Conservation (phyloP, 768 basidiomycete species). For the Crepidotus variabilis region DNA sequence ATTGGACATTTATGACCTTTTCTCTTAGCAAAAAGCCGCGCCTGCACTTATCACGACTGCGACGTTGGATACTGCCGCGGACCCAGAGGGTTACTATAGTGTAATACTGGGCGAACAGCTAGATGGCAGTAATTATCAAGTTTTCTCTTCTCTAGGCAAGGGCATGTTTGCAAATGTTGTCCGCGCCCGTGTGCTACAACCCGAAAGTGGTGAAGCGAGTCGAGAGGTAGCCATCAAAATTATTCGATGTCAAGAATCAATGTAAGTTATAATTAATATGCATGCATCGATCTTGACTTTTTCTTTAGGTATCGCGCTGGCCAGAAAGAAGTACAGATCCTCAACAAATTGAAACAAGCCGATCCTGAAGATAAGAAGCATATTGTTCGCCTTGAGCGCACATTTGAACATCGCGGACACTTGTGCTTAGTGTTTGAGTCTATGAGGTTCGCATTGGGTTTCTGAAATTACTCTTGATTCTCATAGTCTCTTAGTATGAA, state of each 20-base stretch:
- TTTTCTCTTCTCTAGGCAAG: conserved; percentile 92
- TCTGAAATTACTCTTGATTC: background rate
- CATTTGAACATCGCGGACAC: conserved; percentile 97
- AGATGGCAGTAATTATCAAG: conserved; percentile 89
- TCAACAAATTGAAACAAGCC: conserved; percentile 80
- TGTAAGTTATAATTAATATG: conserved; percentile 51
- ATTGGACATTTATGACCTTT: background rate
- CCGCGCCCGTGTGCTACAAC: conserved; percentile 75
- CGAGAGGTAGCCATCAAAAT: conserved; percentile 97
- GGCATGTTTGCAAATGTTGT: conserved; percentile 99
- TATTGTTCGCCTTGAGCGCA: conserved; percentile 85
- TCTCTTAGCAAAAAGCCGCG: conserved; percentile 39
- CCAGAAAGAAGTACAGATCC: conserved; percentile 85
- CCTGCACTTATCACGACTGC: conserved; percentile 64
- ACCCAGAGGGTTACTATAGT: conserved; percentile 93
- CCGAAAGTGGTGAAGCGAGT: conserved; percentile 47
- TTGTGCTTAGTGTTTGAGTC: conserved; percentile 95
- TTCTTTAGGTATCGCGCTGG: conserved; percentile 86
- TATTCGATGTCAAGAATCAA: conserved; percentile 91
- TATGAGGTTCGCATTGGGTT: conserved; percentile 57
- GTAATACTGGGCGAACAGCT: conserved; percentile 93
- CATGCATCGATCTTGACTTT: background rate
- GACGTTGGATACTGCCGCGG: conserved; percentile 87
- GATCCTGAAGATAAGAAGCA: conserved; percentile 98
- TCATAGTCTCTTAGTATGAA: conserved; percentile 71